phyloP scores from a whole-genome alignment of 2,329 filamentous ascomycete genomes.

The Claviceps purpurea region DNA sequence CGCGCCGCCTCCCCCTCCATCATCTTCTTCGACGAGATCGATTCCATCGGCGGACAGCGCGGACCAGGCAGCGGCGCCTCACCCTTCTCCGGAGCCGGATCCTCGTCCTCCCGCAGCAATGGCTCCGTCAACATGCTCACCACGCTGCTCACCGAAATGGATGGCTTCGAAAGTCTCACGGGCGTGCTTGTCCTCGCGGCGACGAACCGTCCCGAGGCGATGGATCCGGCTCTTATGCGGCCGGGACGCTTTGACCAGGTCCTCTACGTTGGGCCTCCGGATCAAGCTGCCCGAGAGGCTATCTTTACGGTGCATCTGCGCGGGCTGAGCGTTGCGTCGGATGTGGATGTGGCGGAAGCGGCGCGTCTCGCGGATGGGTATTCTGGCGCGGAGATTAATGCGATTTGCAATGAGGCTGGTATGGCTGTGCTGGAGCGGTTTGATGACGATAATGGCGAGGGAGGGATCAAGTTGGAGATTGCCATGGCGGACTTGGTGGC shows the following conservation, averaged over 20 bases:
- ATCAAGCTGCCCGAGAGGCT: constrained; percentile 56
- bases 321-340: constrained; percentile 43
- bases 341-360: constrained; percentile 53
- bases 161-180: constrained; percentile 75
- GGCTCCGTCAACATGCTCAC: constrained; percentile 70
- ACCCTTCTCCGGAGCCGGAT: constrained; percentile 15
- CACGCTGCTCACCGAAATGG: constrained; percentile 87
- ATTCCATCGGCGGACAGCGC: constrained; percentile 57
- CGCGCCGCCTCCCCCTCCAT: constrained; percentile 78
- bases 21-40: constrained; percentile 95
- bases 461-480: constrained; percentile 19
- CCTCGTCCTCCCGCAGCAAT: constrained; percentile 24
- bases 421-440: constrained; percentile 27
- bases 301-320: constrained; percentile 59
- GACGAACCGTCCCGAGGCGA: constrained; percentile 76
- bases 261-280: constrained; percentile 75
- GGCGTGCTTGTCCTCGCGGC: constrained; percentile 81
- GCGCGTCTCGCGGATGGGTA: constrained; percentile 58
- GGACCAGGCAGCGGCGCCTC: background rate
- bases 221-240: constrained; percentile 76
- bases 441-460: constrained; percentile 15
- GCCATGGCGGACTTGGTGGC: constrained; percentile 29
- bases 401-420: constrained; percentile 34
- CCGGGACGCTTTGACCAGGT: constrained; percentile 76
- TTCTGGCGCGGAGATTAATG: constrained; percentile 70